A percentile compares a stretch with the other conserved stretches of the same genome.
Conservation (phyloP, 2,329 filamentous ascomycete species). For the Beauveria sp. region DNA sequence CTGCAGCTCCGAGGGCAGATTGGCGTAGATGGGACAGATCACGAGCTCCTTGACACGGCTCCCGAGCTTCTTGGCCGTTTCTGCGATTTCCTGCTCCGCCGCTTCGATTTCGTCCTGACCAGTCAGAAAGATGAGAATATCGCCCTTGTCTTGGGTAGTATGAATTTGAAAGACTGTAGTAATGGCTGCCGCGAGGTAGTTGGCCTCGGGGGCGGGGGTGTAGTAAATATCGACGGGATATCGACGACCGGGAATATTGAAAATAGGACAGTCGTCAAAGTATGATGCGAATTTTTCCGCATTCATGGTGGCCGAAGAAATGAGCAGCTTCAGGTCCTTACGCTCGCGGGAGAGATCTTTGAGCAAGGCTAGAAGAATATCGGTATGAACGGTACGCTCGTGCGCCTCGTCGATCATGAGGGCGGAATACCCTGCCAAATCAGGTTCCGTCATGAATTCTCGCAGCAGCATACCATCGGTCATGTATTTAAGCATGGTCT, state of each 20-base stretch:
- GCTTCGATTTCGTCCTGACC: constrained; percentile 95
- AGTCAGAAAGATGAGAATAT: constrained; percentile 90
- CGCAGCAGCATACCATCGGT: constrained; percentile 92
- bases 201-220: constrained; percentile 82
- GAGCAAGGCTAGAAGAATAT: constrained; percentile 79
- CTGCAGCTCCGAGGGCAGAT: constrained; percentile 83
- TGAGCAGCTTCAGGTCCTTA: constrained; percentile 80
- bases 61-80: constrained; percentile 81
- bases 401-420: constrained; percentile 98
- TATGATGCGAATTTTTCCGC: constrained; percentile 87
- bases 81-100: constrained; percentile 73
- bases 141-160: constrained; percentile 72
- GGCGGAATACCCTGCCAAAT: constrained; percentile 72
- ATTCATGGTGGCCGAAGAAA: constrained; percentile 91
- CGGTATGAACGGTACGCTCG: constrained; percentile 84
- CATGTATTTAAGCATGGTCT: constrained; percentile 91
- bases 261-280: constrained; percentile 87
- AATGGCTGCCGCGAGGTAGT: constrained; percentile 84
- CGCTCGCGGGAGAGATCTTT: constrained; percentile 81
- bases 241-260: constrained; percentile 84
- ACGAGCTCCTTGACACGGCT: constrained; percentile 78
- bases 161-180: constrained; percentile 96
- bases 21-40: constrained; percentile 89
- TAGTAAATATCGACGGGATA: constrained; percentile 92
- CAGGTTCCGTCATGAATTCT: constrained; percentile 83